A percentile compares a stretch with the other conserved stretches of the same genome.
Conservation (phyloP, 495 filamentous ascomycete species). For the Tuber magnatum region DNA sequence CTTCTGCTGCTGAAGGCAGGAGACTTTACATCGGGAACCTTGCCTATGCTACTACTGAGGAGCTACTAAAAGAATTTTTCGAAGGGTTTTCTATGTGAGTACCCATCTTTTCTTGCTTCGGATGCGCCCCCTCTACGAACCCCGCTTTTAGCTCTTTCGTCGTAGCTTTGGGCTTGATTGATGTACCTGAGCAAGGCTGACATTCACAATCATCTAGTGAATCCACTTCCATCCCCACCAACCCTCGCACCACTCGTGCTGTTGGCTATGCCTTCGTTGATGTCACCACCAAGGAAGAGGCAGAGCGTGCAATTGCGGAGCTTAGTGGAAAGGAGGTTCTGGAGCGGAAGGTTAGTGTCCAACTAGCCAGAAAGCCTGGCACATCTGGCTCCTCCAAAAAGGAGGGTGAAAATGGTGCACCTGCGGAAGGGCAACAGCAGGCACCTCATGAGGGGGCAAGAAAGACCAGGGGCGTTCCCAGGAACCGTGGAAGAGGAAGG, state of each 20-base stretch:
- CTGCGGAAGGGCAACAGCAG: slow-evolving; percentile 70
- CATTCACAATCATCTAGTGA: slow-evolving; percentile 55
- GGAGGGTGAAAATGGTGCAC: slow-evolving; percentile 47
- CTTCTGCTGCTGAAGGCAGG: slow-evolving; percentile 95
- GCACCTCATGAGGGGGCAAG: slow-evolving; percentile 38
- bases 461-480: slow-evolving; percentile 48
- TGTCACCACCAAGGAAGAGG: slow-evolving; percentile 85
- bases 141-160: slow-evolving; percentile 8
- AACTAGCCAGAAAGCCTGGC: slow-evolving; percentile 96
- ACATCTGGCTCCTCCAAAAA: slow-evolving; percentile 62
- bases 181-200: slow-evolving; percentile 18
- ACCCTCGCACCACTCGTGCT: slow-evolving; percentile 94
- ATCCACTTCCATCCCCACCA: slow-evolving; percentile 95
- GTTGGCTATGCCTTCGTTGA: slow-evolving; percentile 99
- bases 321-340: slow-evolving; percentile 95
- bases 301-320: slow-evolving; percentile 84
- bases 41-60: slow-evolving; percentile 99
- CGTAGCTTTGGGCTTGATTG: neutral
- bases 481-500: slow-evolving; percentile 64
- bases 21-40: slow-evolving; percentile 99
- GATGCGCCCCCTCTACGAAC: neutral
- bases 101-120: slow-evolving; percentile 11
- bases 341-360: slow-evolving; percentile 96
- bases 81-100: slow-evolving; percentile 95
- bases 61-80: slow-evolving; percentile 99